Base-by-base conservation (phyloP, 805 yeast species). In the Zygoascus bituminiphila region DNA sequence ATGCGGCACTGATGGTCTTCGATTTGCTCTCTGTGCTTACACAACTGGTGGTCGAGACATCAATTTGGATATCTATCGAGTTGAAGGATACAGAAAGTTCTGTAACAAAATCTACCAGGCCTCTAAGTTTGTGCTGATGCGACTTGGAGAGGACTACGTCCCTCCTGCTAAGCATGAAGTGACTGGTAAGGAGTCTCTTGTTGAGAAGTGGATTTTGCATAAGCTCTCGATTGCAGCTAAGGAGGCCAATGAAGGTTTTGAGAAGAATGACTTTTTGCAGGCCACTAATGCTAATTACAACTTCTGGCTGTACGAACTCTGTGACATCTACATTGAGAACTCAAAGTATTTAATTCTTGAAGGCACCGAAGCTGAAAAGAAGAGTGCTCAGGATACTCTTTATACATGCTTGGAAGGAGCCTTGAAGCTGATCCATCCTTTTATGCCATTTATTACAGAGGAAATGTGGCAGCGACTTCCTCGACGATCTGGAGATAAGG, bases 401-500 rank as follows among this genome's bases (percentile, higher is more conserved):
- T 93, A 88, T 79, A 86, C 93, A 31, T 79, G 95, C 71, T 75
- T 91, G 58, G 98, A 93, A 62, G 85, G 84, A 57, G 96, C 96
- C 9, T 77, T 91, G 72, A 82, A 77, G 65, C 65, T 93, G 72
- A 93, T 91, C 58, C 98, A 91, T 65, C 98, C 98, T 66, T 93
- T 88, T 75, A 93, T 93, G 98, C 98, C 98, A 36, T 93, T 79
- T 65, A 74, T 93, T 57, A 83, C 98, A 43, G 98, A 93, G 70
- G 98, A 93, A 75, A 79, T 93, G 86, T 93, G 97, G 97, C 98
- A 93, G 74, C 86, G 98, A 70, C 73, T 93, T 62, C 98, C 98
- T 60, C 83, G 84, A 62, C 81, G 96, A 64, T 76, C 78, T 6
- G 71, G 80, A 47, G 96, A 86, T 60, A 68, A 69, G 20, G 73